Evolutionary conservation across 352 stramenopile species (phyloP), one percentile per base, ranked within the genome.

Genomic region (Elongisporangium anandrum): DNA sequence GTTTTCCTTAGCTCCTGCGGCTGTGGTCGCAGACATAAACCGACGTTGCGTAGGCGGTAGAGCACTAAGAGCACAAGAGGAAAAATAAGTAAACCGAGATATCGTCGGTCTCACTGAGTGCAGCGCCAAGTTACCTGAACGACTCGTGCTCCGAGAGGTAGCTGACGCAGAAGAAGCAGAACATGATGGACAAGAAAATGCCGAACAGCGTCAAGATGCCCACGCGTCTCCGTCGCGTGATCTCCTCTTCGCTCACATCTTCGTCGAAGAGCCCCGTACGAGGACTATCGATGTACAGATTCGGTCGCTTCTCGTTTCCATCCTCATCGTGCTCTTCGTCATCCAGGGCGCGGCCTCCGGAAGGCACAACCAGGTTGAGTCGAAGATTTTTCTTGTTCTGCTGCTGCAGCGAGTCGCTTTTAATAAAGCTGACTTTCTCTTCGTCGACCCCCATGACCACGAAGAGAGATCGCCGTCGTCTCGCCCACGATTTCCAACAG

Each of bases 231-330:
- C 82, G 82, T 4, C 77, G 72, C 5, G 62, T 55, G 20, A 85
- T 75, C 59, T 94, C 85, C 3, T 74, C 68, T 12, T 75, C 59
- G n/a, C 68, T 81, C 24, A 80, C 56, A 23, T 82, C 64, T 29
- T 73, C 71, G 39, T 86, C 75, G 10, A 78, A 45, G 16, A 57
- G 70, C 4, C 53, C 63, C 7, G 81, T 64, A 15, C 84, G 84
- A 9, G 81, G 81, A 17, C 75, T 88, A 57, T 94, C 84, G 20
- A 85, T 73, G 60, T 92, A 94, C 16, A 94, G 50, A 56, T 88
- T 92, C 12, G 65, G 66, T 8, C 65, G 59, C 34, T 72, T 50
- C 54, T 78, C 61, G 10, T 84, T 81, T 41, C 71, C 69, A 17
- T 81, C 70, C 1, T 70, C 71, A 8, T 77, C 75, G 17, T 81